Base-by-base conservation (phyloP, 345 rosid genomes). In the Leavenworthia alabamica region DNA sequence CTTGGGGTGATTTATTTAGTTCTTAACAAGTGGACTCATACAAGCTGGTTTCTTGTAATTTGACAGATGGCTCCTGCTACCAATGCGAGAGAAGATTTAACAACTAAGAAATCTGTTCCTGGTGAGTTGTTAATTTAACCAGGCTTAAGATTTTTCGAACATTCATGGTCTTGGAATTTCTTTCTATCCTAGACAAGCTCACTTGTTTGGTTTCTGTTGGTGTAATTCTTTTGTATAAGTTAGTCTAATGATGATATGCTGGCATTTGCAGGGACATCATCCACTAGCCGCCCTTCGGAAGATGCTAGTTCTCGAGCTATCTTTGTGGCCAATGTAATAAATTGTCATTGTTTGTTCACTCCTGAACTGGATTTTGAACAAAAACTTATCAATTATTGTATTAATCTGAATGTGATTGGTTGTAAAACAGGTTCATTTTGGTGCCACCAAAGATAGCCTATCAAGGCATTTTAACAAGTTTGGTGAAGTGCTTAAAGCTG, bases 401-500 rank as follows among this genome's bases (percentile, higher is more conserved):
- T 12, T 66, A 41, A 49, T 62, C 13, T 27, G 55, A 27, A 29
- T 51, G 35, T 43, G 56, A 28, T 44, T 54, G 60, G 41, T 60
- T 29, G 31, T 77, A 11, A 22, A 67, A 40, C 84, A 94, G 99
- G 99, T 94, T 76, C 92, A 94, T 79, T 83, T 85, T 79, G 96
- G 84, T 73, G 97, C 99, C 27, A 86, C 96, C 48, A 88, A 84
- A 81, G 96, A 90, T 59, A 82, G 84, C 66, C 88, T 90, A 70
- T 90, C 96, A 29, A 81, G 89, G 62, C 96, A 90, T 72, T 90
- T 94, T 61, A 90, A 83, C 39, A 94, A 84, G 84, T 88, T 76
- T 61, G 99, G 99, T 3, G 93, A 90, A 68, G 90, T 94, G 28
- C 79, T 90, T 8, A 88, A 94, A 78, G 99, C 89, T 56, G 71